phyloP scores from a whole-genome alignment of 257 asterid species.

The Paulownia fortunei region DNA sequence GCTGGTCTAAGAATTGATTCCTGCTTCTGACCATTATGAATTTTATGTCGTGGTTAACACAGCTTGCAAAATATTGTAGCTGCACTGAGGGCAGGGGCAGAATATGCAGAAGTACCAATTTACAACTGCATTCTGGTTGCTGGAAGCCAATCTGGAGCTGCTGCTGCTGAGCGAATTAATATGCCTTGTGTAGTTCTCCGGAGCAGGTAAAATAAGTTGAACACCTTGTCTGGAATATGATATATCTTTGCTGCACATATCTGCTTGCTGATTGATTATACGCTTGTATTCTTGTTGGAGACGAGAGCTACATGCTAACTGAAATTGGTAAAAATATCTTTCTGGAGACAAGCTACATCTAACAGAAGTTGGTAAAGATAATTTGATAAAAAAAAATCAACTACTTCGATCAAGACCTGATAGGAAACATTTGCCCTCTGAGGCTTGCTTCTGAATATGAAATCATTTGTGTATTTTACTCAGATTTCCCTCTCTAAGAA shows the following conservation, averaged over 20 bases:
- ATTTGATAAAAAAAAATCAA: neutral
- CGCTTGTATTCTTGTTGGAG: neutral
- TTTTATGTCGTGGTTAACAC: conserved; percentile 23
- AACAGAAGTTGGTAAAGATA: no score
- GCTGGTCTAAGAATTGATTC: neutral
- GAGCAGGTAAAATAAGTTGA: conserved; percentile 69
- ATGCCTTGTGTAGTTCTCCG: conserved; percentile 89
- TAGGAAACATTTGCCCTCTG: no score
- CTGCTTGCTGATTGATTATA: neutral
- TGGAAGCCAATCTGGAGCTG: conserved; percentile 83
- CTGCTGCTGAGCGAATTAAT: conserved; percentile 84
- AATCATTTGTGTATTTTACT: no score
- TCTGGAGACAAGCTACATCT: neutral
- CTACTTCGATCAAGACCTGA: neutral
- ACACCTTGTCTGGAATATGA: neutral
- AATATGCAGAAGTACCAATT: conserved; percentile 65
- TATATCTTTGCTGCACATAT: neutral
- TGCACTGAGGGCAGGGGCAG: conserved; percentile 89
- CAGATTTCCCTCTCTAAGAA: neutral
- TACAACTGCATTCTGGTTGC: conserved; percentile 73
- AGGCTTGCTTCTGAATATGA: no score
- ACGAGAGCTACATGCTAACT: neutral
- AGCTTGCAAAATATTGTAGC: conserved; percentile 74
- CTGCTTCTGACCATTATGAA: neutral
- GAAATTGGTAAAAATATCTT: neutral